Conservation (phyloP, 2,329 filamentous ascomycete genomes). For the Xylaria sp. region DNA sequence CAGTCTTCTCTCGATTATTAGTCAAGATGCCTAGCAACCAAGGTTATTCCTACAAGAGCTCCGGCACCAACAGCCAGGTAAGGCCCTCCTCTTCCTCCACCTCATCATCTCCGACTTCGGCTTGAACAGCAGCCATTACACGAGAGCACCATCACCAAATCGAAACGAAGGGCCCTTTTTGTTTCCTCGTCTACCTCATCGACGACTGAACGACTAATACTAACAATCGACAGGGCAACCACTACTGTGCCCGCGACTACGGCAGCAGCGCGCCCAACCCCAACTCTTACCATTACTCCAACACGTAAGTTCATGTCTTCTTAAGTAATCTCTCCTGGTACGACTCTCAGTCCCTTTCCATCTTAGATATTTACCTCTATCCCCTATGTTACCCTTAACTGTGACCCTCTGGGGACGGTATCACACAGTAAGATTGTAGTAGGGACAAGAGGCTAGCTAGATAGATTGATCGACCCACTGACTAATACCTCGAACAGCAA, state of each 20-base stretch:
- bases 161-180: not conserved
- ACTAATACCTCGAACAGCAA: slow-evolving; percentile 54
- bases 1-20: not conserved
- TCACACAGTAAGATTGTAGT: no score
- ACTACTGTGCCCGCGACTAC: slow-evolving; percentile 74
- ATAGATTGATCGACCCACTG: not conserved
- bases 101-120: not conserved
- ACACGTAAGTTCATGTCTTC: slow-evolving; percentile 57
- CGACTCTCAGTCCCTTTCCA: not conserved
- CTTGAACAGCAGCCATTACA: not conserved
- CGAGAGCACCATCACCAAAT: not conserved
- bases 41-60: slow-evolving; percentile 59
- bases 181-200: not conserved
- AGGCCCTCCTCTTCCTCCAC: slow-evolving; percentile 26
- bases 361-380: not conserved
- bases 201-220: not conserved
- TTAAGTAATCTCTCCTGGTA: not conserved
- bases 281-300: slow-evolving; percentile 76
- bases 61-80: slow-evolving; percentile 73
- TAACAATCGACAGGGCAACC: slow-evolving; percentile 66
- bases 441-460: no score
- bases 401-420: no score
- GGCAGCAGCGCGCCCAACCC: slow-evolving; percentile 64
- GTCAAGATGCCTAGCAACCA: slow-evolving; percentile 47
- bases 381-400: not conserved